A percentile compares a stretch with the other conserved stretches of the same genome.
Evolutionary conservation across 2,329 filamentous ascomycete species (phyloP).

Genomic region (Pyrenochaeta sp.): DNA sequence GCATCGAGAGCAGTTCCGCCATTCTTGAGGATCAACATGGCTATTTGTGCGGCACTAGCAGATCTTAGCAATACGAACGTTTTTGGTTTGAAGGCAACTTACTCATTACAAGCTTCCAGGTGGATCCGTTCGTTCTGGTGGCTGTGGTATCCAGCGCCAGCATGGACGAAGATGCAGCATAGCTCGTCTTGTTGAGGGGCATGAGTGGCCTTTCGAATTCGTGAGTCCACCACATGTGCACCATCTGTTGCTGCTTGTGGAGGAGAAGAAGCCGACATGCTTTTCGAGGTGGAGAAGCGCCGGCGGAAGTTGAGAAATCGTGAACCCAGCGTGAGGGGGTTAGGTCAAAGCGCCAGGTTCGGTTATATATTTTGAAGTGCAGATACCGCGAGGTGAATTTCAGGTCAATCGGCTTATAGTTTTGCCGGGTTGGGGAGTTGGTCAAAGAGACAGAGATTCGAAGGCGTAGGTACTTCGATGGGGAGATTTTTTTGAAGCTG

Average conservation of each 20-base stretch:
- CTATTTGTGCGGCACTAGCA: slow-evolving; percentile 78
- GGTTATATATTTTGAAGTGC: not conserved
- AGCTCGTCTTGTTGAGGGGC: slow-evolving; percentile 56
- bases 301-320: slow-evolving; percentile 35
- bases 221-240: slow-evolving; percentile 24
- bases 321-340: slow-evolving; percentile 31
- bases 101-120: slow-evolving; percentile 88
- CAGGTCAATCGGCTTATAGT: too few relatives aligned
- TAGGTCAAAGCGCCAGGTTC: slow-evolving; percentile 5
- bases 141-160: slow-evolving; percentile 94
- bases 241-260: slow-evolving; percentile 33
- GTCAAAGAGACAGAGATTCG: too few relatives aligned
- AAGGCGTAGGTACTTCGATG: too few relatives aligned
- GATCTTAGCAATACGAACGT: not conserved
- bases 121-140: slow-evolving; percentile 84
- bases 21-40: slow-evolving; percentile 79
- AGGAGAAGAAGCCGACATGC: slow-evolving; percentile 32
- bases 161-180: slow-evolving; percentile 91
- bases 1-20: slow-evolving; percentile 86
- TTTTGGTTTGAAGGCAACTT: slow-evolving; percentile 50
- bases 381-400: too few relatives aligned
- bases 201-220: slow-evolving; percentile 49
- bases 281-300: slow-evolving; percentile 29
- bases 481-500: too few relatives aligned
- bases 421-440: too few relatives aligned